Percentiles rank a stretch among this genome's conserved stretches.
These are phyloP conservation scores for Geopyxis carbonaria DNA, from an alignment of 495 filamentous ascomycete genomes.

Conservation along the genomic window DNA sequence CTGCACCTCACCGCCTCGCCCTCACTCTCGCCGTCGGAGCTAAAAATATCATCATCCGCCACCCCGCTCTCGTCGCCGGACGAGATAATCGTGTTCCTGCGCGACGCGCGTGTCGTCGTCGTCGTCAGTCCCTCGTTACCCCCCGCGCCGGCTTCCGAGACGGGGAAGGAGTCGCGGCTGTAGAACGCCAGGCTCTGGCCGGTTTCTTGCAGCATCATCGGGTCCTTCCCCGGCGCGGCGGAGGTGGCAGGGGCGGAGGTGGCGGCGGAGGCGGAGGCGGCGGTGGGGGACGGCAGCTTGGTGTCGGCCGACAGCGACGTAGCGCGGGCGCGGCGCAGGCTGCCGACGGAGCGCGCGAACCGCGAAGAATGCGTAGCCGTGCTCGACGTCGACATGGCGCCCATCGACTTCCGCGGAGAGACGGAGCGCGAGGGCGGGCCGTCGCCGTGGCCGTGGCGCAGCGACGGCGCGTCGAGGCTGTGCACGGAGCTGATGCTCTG, in stretches of 20 bases:
- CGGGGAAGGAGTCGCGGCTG: too few relatives aligned
- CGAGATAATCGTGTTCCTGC: slow-evolving; percentile 11
- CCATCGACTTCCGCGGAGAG: slow-evolving; percentile 40
- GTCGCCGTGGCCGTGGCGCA: background rate
- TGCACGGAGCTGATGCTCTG: slow-evolving; percentile 50
- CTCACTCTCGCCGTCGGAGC: slow-evolving; percentile 20
- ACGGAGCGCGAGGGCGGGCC: slow-evolving; percentile 17
- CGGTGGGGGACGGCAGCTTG: slow-evolving; percentile 6
- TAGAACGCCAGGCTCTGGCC: background rate
- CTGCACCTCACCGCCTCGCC: slow-evolving; percentile 19
- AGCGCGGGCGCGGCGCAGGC: slow-evolving; percentile 15
- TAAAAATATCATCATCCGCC: slow-evolving; percentile 15
- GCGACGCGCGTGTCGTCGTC: background rate
- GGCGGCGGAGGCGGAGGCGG: too few relatives aligned
- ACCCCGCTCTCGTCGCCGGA: slow-evolving; percentile 14
- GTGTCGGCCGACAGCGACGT: slow-evolving; percentile 14
- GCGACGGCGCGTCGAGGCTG: slow-evolving; percentile 36
- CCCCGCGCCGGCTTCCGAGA: background rate
- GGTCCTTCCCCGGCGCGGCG: slow-evolving; percentile 1
- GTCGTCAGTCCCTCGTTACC: too few relatives aligned
- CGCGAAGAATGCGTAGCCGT: slow-evolving; percentile 11
- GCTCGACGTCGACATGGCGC: slow-evolving; percentile 16
- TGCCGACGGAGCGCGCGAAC: slow-evolving; percentile 16
- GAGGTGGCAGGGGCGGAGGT: slow-evolving; percentile 1
- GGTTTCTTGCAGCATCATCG: background rate